A percentile compares a stretch with the other conserved stretches of the same genome.
These are phyloP conservation scores for Epipyxis sp. DNA, from an alignment of 108 stramenopile species.

Conservation along the genomic window DNA sequence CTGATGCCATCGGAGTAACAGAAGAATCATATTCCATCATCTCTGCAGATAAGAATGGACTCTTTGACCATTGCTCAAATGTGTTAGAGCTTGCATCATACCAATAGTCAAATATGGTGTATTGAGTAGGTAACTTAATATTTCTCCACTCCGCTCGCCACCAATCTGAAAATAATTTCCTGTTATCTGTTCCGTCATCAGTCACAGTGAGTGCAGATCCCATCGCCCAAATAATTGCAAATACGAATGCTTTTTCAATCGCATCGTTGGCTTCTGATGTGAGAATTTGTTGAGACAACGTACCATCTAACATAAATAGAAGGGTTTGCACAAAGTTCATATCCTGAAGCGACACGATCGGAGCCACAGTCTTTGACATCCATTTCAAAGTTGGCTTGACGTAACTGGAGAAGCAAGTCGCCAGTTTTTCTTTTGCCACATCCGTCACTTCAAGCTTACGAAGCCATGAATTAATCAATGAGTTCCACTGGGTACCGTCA, in stretches of 20 bases:
- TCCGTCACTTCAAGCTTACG: slow-evolving; percentile 42
- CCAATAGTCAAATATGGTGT: slow-evolving; percentile 82
- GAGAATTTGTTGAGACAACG: slow-evolving; percentile 56
- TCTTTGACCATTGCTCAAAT: slow-evolving; percentile 72
- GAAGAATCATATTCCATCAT: slow-evolving; percentile 59
- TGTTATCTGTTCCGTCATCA: slow-evolving; percentile 73
- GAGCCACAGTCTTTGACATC: slow-evolving; percentile 52
- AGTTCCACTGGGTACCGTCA: slow-evolving; percentile 72
- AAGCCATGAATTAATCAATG: slow-evolving; percentile 69
- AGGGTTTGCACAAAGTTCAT: slow-evolving; percentile 61
- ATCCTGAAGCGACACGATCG: slow-evolving; percentile 63
- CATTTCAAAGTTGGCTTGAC: slow-evolving; percentile 48
- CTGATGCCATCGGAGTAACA: slow-evolving; percentile 46
- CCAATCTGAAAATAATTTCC: slow-evolving; percentile 65
- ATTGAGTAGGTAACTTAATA: slow-evolving; percentile 69
- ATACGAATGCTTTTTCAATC: slow-evolving; percentile 68
- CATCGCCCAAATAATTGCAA: slow-evolving; percentile 70
- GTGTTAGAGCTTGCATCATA: slow-evolving; percentile 60
- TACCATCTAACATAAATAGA: slow-evolving; percentile 67
- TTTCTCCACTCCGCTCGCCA: slow-evolving; percentile 68
- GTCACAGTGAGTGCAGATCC: slow-evolving; percentile 62
- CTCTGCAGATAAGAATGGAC: slow-evolving; percentile 46
- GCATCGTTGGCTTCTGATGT: slow-evolving; percentile 40
- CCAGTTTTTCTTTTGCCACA: slow-evolving; percentile 34
- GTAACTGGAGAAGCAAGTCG: slow-evolving; percentile 39